These are phyloP conservation scores for Hemileia vastatrix DNA, from an alignment of 1,284 basidiomycete genomes.

Conservation along the genomic window DNA sequence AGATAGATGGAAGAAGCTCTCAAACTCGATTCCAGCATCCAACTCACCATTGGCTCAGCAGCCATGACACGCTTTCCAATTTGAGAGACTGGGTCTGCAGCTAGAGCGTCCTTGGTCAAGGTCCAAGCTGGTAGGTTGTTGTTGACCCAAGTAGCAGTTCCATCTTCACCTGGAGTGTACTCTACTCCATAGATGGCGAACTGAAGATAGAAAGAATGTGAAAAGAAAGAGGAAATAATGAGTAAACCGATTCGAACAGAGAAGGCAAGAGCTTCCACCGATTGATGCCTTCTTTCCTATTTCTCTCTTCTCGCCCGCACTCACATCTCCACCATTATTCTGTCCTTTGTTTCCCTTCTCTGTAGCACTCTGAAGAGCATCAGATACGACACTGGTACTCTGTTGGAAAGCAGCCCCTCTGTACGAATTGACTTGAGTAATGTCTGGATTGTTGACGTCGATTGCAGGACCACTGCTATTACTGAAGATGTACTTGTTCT, in stretches of 20 bases:
- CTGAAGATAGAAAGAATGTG: too few relatives aligned
- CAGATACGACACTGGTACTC: background rate
- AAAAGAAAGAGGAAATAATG: too few relatives aligned
- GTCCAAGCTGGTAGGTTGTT: slow-evolving; percentile 63
- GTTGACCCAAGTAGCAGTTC: slow-evolving; percentile 62
- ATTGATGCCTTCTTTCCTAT: too few relatives aligned
- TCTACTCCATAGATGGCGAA: too few relatives aligned
- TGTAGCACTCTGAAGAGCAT: background rate
- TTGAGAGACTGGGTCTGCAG: slow-evolving; percentile 55
- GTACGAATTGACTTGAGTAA: slow-evolving; percentile 35
- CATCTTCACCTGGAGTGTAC: background rate
- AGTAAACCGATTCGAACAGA: too few relatives aligned
- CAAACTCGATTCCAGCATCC: too few relatives aligned
- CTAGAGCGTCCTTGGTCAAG: slow-evolving; percentile 60
- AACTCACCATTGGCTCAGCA: slow-evolving; percentile 79
- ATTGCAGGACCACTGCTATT: slow-evolving; percentile 15
- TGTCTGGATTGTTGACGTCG: slow-evolving; percentile 28
- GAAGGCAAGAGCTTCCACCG: too few relatives aligned
- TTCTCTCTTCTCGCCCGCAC: too few relatives aligned
- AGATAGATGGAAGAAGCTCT: too few relatives aligned
- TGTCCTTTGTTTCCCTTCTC: background rate
- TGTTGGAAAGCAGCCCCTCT: slow-evolving; percentile 33
- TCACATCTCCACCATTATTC: background rate
- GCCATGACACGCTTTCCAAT: slow-evolving; percentile 66
- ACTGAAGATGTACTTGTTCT: slow-evolving; percentile 33